These are phyloP conservation scores for Pichia sp. DNA, from an alignment of 1,139 yeast species.

Conservation along the genomic window DNA sequence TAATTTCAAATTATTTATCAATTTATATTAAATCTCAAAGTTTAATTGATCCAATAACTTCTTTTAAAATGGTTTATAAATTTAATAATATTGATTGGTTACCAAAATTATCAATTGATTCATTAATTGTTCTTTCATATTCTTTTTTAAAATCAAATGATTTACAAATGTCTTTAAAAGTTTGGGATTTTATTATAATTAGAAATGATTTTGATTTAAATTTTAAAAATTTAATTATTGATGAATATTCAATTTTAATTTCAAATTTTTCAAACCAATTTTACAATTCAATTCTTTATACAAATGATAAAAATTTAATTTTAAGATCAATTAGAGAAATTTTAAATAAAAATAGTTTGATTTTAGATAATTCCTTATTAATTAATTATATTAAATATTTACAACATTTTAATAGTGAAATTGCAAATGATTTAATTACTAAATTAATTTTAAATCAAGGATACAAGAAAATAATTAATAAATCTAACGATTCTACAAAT, in stretches of 20 bases:
- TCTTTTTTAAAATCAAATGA: slow-evolving; percentile 20
- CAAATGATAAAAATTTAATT: slow-evolving; percentile 19
- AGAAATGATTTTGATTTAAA: slow-evolving; percentile 28
- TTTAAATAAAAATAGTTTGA: slow-evolving; percentile 24
- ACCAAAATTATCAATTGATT: slow-evolving; percentile 28
- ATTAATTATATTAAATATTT: slow-evolving; percentile 24
- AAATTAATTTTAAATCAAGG: slow-evolving; percentile 28
- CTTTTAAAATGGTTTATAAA: slow-evolving; percentile 23
- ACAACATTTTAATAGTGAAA: slow-evolving; percentile 11
- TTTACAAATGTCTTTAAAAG: slow-evolving; percentile 21
- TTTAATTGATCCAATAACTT: slow-evolving; percentile 18
- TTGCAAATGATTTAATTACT: slow-evolving; percentile 16
- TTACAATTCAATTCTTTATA: slow-evolving; percentile 14
- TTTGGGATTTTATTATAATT: slow-evolving; percentile 28
- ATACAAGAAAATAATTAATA: slow-evolving; percentile 18
- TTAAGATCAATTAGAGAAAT: slow-evolving; percentile 26
- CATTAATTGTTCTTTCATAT: slow-evolving; percentile 24
- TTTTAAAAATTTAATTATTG: slow-evolving; percentile 8
- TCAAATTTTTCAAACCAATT: slow-evolving; percentile 19
- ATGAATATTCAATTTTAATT: slow-evolving; percentile 17
- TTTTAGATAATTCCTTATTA: slow-evolving; percentile 21
- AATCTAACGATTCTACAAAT: background rate
- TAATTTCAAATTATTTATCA: slow-evolving; percentile 23
- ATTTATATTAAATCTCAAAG: slow-evolving; percentile 25
- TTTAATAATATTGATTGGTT: slow-evolving; percentile 28